Evolutionary conservation across 2,329 filamentous ascomycete species (phyloP), one percentile per base, ranked within the genome.

Genomic region (Karstenula rhodostoma): DNA sequence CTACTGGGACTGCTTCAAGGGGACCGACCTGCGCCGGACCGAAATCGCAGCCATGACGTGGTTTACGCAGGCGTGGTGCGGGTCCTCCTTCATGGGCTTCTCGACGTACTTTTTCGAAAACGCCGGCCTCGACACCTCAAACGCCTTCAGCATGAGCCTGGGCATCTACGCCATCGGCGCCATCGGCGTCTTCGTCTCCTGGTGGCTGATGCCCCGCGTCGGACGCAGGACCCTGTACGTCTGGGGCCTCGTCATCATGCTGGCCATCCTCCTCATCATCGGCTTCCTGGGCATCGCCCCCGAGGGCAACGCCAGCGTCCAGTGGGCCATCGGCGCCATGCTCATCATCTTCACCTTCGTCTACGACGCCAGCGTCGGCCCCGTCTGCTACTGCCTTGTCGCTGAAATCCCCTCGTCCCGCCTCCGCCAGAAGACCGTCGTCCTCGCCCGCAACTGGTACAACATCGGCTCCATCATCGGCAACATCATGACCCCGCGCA

Each of bases 381-480:
- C 93, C 0, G 92, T 96, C 10, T 93, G 91, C 78, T 97, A 96
- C 80, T 94, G 92, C 0, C 86, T 97, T 13, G 93, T 96, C 7
- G 87, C 91, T 1, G 93, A 97, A 76, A 80, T 97, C 35, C 93
- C 92, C 0, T 93, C 92, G 0, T 88, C 91, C 12, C 87, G 93
- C 13, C 85, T 97, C 43, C 91, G 94, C 73, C 93, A 95, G 80
- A 97, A 97, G 83, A 96, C 93, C 0, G 90, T 96, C 47, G 93
- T 95, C 2, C 84, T 96, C 3, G 93, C 91, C 1, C 88, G 93
- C 53, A 91, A 92, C 67, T 82, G 92, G 33, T 84, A 82, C 82
- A 94, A 95, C 70, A 81, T 96, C 46, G 90, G 93, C 42, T 89
- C 87, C 60, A 95, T 96, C 68, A 79, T 96, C 67, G 90, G 88